Evolutionary conservation across 2,329 filamentous ascomycete genomes (phyloP), one percentile per base, ranked within the genome.

Genomic region (Beauveria sp.): DNA sequence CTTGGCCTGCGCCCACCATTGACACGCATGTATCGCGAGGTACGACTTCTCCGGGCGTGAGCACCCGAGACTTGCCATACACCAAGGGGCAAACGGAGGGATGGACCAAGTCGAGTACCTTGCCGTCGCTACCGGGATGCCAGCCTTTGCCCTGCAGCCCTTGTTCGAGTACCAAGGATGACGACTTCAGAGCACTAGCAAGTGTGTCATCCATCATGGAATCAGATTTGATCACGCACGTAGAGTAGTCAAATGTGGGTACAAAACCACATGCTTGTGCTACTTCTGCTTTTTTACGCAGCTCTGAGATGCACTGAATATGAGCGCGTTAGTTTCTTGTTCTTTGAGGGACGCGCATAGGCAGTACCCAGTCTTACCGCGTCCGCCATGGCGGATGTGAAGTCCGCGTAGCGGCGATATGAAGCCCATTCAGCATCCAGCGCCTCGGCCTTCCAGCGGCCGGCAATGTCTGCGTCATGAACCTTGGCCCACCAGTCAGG

Each of bases 71-170:
- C 50, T n/a, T 50, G 0, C 81, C 82, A 64, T 83, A 85, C 1
- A 83, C 68, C 0, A 89, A 69, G 0, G 86, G 84, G 64, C 80
- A 89, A 8, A 89, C 73, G 0, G 84, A 88, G 1, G 86, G 85
- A 64, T 89, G 80, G 5, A 89, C 78, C 2, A 89, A 72, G 67
- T 89, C 81, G 0, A 86, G 77, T 1, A 89, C 84, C 62, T 78
- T 79, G 0, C 74, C 70, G 37, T 84, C 73, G 0, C 81, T 84
- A 2, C 79, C 75, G 0, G 85, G 86, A 69, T 88, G 84, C 79
- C 81, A 89, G 69, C 87, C 85, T 64, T 81, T 79, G 40, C 75
- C 55, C 0, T 72, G 59, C 12, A 34, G 12, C 30, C 1, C 30
- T 34, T 34, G 30, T 9, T 81, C 78, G 0, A 80, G 78, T 0